A percentile compares a stretch with the other conserved stretches of the same genome.
phyloP scores from a whole-genome alignment of 805 yeast genomes.

The Candida sanyiensis region DNA sequence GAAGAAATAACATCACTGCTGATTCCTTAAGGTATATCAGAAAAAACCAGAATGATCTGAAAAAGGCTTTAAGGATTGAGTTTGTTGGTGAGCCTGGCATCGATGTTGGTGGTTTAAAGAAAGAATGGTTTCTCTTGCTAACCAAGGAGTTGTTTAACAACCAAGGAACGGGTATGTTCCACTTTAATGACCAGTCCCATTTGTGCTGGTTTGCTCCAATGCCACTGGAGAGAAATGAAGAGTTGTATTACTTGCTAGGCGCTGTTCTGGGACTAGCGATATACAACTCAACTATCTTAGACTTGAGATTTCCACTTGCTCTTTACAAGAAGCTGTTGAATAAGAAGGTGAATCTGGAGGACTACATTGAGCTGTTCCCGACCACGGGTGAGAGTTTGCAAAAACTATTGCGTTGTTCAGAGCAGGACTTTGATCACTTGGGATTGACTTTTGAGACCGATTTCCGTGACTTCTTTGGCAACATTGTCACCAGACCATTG shows the following conservation, averaged over 20 bases:
- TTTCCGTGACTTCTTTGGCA: conserved; percentile 45
- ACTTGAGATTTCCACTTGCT: conserved; percentile 69
- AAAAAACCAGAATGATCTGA: conserved; percentile 50
- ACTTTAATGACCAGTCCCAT: conserved; percentile 60
- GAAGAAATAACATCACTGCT: conserved; percentile 59
- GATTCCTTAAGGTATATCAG: conserved; percentile 71
- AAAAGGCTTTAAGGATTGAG: conserved; percentile 71
- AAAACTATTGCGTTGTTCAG: conserved; percentile 39
- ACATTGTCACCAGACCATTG: conserved; percentile 41
- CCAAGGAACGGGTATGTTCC: conserved; percentile 62
- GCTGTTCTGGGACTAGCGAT: conserved; percentile 85
- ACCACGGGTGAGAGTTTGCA: conserved; percentile 48
- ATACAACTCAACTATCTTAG: conserved; percentile 82
- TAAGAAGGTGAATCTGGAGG: conserved; percentile 51
- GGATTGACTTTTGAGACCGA: conserved; percentile 58
- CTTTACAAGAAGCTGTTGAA: conserved; percentile 69
- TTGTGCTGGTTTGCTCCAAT: conserved; percentile 68
- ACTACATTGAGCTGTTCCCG: conserved; percentile 67
- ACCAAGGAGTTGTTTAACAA: conserved; percentile 59
- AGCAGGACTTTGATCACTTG: conserved; percentile 41
- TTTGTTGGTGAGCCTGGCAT: conserved; percentile 87
- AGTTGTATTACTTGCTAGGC: conserved; percentile 73
- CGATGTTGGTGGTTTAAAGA: conserved; percentile 91
- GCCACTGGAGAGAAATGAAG: conserved; percentile 38
- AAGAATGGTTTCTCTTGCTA: conserved; percentile 86